Evolutionary conservation across 257 asterid genomes (phyloP).

Genomic region (Gynochthodes officinalis): DNA sequence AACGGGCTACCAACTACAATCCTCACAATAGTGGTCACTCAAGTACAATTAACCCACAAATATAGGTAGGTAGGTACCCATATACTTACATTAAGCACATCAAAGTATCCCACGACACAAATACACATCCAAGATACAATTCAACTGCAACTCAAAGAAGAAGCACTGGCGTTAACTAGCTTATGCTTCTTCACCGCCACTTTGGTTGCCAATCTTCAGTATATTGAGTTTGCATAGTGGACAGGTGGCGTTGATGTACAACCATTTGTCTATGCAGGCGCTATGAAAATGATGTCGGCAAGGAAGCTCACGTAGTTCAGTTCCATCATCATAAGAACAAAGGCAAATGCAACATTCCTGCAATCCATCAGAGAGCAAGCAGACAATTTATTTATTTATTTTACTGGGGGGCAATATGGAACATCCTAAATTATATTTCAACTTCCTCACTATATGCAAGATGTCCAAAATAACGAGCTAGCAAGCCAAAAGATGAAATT

Average conservation of each 20-base stretch:
- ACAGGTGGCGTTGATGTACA: conserved; percentile 88
- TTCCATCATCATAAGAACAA: conserved; percentile 79
- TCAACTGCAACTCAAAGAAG: conserved; percentile 17
- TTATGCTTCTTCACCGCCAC: conserved; percentile 72
- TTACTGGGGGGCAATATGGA: too few relatives aligned
- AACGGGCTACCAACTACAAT: not conserved
- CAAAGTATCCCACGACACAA: conserved; percentile 1
- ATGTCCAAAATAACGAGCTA: not conserved
- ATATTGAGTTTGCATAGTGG: conserved; percentile 96
- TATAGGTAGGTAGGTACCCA: not conserved
- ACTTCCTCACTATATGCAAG: not conserved
- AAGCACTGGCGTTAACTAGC: not conserved
- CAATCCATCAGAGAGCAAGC: conserved; percentile 13
- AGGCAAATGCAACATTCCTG: conserved; percentile 99
- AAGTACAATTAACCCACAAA: not conserved
- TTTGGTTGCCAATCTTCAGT: conserved; percentile 61
- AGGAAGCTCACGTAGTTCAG: conserved; percentile 91
- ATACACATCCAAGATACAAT: conserved; percentile 23
- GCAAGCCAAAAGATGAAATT: not conserved
- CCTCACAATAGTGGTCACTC: not conserved
- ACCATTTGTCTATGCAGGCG: conserved; percentile 92
- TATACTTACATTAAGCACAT: not conserved
- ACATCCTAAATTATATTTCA: not conserved
- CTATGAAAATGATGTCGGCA: conserved; percentile 94
- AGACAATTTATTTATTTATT: not conserved